Evolutionary conservation across 306 rosid species (phyloP).

Genomic region (Citrullus mucosospermus): DNA sequence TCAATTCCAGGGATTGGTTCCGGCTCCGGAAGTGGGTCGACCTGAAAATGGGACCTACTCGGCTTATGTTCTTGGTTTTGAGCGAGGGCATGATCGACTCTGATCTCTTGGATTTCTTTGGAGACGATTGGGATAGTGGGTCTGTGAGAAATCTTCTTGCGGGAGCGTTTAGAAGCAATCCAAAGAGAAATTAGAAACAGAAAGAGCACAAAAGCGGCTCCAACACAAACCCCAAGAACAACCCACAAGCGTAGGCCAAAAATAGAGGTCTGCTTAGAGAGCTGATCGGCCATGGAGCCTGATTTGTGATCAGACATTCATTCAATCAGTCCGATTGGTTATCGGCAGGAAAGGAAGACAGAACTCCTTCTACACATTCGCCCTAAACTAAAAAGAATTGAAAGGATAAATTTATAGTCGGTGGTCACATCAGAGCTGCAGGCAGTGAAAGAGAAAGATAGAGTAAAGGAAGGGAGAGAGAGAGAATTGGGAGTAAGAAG

Average conservation of each 20-base stretch:
- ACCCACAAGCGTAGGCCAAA: constrained; percentile 67
- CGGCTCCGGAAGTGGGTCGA: constrained; percentile 33
- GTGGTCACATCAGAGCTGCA: not conserved
- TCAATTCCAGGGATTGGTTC: constrained; percentile 31
- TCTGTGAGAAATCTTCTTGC: constrained; percentile 16
- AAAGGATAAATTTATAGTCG: not conserved
- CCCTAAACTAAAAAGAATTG: not conserved
- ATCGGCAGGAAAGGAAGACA: not conserved
- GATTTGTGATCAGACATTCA: constrained; percentile 28
- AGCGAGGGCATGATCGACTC: constrained; percentile 20
- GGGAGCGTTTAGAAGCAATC: constrained; percentile 51
- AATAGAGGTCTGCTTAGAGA: constrained; percentile 63
- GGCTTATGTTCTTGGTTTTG: constrained; percentile 13
- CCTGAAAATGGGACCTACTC: constrained; percentile 12
- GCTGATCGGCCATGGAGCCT: constrained; percentile 51
- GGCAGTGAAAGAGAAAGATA: constrained; percentile 2
- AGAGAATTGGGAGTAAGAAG: constrained; percentile 14
- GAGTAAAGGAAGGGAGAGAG: not conserved
- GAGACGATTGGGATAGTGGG: constrained; percentile 50
- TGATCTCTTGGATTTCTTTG: constrained; percentile 73
- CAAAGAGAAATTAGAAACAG: constrained; percentile 59
- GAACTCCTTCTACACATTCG: not conserved
- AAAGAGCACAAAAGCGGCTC: constrained; percentile 57
- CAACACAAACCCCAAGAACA: constrained; percentile 55
- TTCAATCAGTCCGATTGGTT: not conserved